These are phyloP conservation scores for Penicillium manginii DNA, from an alignment of 495 filamentous ascomycete species.

Conservation along the genomic window DNA sequence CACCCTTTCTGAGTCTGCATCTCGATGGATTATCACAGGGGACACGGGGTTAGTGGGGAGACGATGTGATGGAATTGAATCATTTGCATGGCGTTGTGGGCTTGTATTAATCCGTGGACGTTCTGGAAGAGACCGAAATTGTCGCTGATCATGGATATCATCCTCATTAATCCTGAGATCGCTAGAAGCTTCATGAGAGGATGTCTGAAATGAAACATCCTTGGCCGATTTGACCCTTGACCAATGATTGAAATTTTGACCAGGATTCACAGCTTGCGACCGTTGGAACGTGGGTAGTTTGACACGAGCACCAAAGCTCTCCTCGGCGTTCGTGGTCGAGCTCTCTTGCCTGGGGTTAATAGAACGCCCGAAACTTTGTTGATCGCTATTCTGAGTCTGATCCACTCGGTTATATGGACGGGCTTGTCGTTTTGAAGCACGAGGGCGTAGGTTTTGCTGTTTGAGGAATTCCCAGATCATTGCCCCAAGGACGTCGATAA, in stretches of 20 bases:
- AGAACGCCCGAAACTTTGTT: neutral
- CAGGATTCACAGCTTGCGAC: conserved; percentile 12
- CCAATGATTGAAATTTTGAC: conserved; percentile 61
- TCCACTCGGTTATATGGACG: conserved; percentile 4
- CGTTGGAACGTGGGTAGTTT: conserved; percentile 42
- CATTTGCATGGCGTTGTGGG: neutral
- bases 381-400: neutral
- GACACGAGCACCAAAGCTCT: conserved; percentile 28
- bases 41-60: neutral
- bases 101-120: neutral
- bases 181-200: neutral
- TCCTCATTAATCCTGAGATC: neutral
- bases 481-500: conserved; percentile 63
- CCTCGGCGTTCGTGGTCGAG: conserved; percentile 24
- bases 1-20: neutral
- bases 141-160: neutral
- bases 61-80: neutral
- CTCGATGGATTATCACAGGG: neutral
- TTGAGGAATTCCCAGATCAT: conserved; percentile 70
- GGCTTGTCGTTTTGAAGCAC: conserved; percentile 23
- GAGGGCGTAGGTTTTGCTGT: conserved; percentile 66
- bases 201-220: conserved; percentile 3
- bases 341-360: neutral
- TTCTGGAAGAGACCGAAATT: neutral
- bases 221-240: conserved; percentile 68